These are phyloP conservation scores for Populus alba DNA, from an alignment of 345 rosid species.

Conservation along the genomic window DNA sequence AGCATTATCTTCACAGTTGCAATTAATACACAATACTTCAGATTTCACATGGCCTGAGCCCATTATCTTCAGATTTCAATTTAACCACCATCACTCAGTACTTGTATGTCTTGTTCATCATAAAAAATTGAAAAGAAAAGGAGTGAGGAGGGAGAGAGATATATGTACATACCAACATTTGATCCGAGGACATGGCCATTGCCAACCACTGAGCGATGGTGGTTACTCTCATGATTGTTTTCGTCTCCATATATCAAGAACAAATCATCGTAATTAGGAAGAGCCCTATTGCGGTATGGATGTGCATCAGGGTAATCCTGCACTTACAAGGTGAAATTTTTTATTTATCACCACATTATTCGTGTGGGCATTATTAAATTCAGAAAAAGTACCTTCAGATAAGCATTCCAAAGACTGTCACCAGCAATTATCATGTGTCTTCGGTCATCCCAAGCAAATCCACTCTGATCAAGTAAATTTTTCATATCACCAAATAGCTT, in stretches of 20 bases:
- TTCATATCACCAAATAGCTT: conserved; percentile 19
- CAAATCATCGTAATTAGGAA: conserved; percentile 48
- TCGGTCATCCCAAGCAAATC: conserved; percentile 25
- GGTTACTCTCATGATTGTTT: conserved; percentile 8
- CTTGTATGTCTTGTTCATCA: too few species aligned
- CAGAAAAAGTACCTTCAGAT: conserved; percentile 34
- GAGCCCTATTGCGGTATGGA: conserved; percentile 31
- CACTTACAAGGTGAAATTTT: conserved; percentile 20
- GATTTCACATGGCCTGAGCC: not conserved
- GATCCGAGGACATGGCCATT: conserved; percentile 13
- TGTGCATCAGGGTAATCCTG: conserved; percentile 48
- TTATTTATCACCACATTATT: not conserved
- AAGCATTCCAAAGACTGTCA: conserved; percentile 38
- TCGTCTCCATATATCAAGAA: conserved; percentile 44
- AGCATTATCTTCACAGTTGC: not conserved
- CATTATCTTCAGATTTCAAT: not conserved
- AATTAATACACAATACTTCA: not conserved
- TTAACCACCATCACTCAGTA: too few species aligned
- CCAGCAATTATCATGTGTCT: conserved; percentile 34
- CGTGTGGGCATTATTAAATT: not conserved
- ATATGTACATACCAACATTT: conserved; percentile 17
- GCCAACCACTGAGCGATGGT: conserved; percentile 11
- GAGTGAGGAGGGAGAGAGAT: not conserved
- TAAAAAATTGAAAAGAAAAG: not conserved
- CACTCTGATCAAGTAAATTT: conserved; percentile 17